phyloP scores from a whole-genome alignment of 495 filamentous ascomycete species.

The Xylaria sp. region DNA sequence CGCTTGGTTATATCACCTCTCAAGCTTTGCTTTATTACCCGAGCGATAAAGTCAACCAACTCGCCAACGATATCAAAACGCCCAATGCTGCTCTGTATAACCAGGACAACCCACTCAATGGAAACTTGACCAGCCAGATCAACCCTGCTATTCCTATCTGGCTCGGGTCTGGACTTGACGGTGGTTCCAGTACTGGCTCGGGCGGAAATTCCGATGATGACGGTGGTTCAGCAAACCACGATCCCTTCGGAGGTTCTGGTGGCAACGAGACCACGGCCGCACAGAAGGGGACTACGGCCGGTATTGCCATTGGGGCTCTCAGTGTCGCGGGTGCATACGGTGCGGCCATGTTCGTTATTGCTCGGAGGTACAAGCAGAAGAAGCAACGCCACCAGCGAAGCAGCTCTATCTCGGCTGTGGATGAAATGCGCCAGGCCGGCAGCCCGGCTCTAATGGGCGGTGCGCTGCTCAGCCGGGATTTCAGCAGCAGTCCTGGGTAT shows the following conservation, averaged over 20 bases:
- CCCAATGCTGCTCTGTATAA: constrained; percentile 77
- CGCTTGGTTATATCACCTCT: constrained; percentile 82
- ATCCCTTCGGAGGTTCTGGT: constrained; percentile 50
- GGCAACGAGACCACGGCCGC: constrained; percentile 52
- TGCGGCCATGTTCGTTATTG: constrained; percentile 97
- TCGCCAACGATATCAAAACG: constrained; percentile 69
- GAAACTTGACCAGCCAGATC: constrained; percentile 77
- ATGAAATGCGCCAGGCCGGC: constrained; percentile 62
- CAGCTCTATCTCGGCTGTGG: constrained; percentile 65
- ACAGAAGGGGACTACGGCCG: constrained; percentile 78
- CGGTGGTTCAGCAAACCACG: constrained; percentile 36
- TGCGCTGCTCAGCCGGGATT: constrained; percentile 55
- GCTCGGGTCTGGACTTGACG: constrained; percentile 59
- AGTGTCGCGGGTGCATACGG: constrained; percentile 89
- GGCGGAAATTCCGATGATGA: constrained; percentile 36
- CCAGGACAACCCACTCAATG: constrained; percentile 63
- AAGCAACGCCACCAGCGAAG: constrained; percentile 80
- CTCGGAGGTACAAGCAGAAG: constrained; percentile 89
- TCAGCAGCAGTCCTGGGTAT: constrained; percentile 50
- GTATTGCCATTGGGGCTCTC: constrained; percentile 79
- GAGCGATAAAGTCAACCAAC: constrained; percentile 62
- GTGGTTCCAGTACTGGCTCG: constrained; percentile 34
- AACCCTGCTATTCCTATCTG: constrained; percentile 83
- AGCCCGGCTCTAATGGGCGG: constrained; percentile 64
- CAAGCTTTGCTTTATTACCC: constrained; percentile 80